Evolutionary conservation across 768 basidiomycete species (phyloP).

Genomic region (Baorangia bicolor): DNA sequence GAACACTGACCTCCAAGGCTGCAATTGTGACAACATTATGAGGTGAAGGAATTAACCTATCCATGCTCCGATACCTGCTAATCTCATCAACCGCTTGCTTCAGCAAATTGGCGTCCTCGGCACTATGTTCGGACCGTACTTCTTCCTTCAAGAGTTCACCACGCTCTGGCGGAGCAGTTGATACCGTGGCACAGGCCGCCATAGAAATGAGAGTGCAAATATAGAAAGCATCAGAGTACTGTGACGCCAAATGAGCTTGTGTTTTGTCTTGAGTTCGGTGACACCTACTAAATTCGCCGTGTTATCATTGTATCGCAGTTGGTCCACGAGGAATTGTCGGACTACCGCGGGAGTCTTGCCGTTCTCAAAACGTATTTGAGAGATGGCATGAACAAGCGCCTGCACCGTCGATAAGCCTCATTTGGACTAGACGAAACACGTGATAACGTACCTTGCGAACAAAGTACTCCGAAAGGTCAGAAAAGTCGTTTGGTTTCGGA

Average conservation of each 20-base stretch:
- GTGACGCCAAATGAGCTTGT: constrained; percentile 2
- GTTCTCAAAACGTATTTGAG: constrained; percentile 82
- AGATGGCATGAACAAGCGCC: constrained; percentile 79
- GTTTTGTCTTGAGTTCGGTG: background rate
- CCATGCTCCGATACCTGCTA: constrained; percentile 91
- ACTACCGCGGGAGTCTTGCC: constrained; percentile 86
- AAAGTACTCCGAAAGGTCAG: constrained; percentile 89
- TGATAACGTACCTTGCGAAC: constrained; percentile 72
- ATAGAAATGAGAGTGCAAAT: constrained; percentile 84
- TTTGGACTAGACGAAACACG: background rate
- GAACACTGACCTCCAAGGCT: constrained; percentile 73
- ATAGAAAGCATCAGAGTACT: constrained; percentile 93
- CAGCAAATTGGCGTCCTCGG: constrained; percentile 67
- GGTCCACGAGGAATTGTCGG: constrained; percentile 85
- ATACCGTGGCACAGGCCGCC: constrained; percentile 76
- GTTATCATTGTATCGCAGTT: constrained; percentile 95
- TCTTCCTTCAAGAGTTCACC: constrained; percentile 75
- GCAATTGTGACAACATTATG: constrained; percentile 94
- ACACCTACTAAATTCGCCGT: constrained; percentile 77
- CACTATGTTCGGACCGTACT: constrained; percentile 60
- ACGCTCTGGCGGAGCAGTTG: constrained; percentile 73
- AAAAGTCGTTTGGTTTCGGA: constrained; percentile 94
- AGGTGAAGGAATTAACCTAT: constrained; percentile 89
- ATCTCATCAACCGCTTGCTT: constrained; percentile 78
- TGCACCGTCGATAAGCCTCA: constrained; percentile 31